Percentiles rank a stretch among this genome's conserved stretches.
Conservation (phyloP, 805 yeast species). For the Kodamaea kaohsiungensis region DNA sequence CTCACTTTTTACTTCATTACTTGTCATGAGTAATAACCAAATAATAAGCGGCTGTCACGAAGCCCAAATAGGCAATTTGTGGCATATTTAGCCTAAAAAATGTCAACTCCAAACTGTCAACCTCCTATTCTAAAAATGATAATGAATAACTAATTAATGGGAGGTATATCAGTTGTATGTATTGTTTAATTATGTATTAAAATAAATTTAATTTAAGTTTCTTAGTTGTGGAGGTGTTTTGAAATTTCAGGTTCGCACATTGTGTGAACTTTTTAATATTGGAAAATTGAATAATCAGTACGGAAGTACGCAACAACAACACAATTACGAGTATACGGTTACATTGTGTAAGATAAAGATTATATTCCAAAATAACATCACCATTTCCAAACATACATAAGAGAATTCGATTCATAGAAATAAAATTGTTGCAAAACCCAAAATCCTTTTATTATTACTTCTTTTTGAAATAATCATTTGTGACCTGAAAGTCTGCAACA, state of each 20-base stretch:
- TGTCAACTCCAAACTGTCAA: not conserved
- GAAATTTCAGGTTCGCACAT: too few species aligned
- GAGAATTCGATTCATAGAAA: not conserved
- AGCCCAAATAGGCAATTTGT: not conserved
- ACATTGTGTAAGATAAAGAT: too few species aligned
- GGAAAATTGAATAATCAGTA: too few species aligned
- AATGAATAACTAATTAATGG: not conserved
- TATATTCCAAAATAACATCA: not conserved
- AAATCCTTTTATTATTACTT: not conserved
- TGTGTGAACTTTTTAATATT: too few species aligned
- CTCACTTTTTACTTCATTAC: too few species aligned
- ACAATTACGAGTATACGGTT: too few species aligned
- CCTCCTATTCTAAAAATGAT: not conserved
- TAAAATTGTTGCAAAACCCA: not conserved
- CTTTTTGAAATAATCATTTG: not conserved
- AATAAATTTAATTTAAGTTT: too few species aligned
- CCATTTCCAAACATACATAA: not conserved
- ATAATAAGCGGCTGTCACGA: not conserved
- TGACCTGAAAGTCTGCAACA: constrained; percentile 19
- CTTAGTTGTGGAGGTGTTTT: too few species aligned
- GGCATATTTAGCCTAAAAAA: not conserved
- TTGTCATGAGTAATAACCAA: not conserved
- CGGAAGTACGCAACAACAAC: too few species aligned
- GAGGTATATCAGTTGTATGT: not conserved
- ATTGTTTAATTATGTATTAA: not conserved